Conservation (phyloP, 1,139 yeast species). For the Taphrina flavorubra region DNA sequence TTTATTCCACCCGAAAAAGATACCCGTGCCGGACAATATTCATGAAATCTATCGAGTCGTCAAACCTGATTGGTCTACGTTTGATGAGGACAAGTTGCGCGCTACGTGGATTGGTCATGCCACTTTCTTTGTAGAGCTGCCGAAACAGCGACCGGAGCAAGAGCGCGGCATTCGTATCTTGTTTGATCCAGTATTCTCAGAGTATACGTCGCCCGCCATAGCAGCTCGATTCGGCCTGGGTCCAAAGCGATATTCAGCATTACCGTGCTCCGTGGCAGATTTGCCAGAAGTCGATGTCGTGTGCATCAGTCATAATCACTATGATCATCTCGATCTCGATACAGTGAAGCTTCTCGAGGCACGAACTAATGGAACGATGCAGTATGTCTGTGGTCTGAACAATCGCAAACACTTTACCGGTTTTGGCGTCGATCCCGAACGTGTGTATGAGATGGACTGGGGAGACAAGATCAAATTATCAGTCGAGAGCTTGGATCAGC, state of each 20-base stretch:
- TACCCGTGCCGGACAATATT: conserved; percentile 31
- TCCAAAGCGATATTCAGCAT: conserved; percentile 75
- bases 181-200: conserved; percentile 44
- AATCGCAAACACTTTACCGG: conserved; percentile 58
- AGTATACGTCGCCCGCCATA: conserved; percentile 41
- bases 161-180: conserved; percentile 42
- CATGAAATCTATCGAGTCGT: conserved; percentile 31
- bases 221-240: conserved; percentile 62
- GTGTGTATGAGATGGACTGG: conserved; percentile 78
- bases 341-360: conserved; percentile 40
- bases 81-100: conserved; percentile 19
- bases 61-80: conserved; percentile 22
- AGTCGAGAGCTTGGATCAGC: conserved; percentile 18
- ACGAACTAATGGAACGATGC: conserved; percentile 33
- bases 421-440: conserved; percentile 55
- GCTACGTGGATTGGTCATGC: conserved; percentile 47
- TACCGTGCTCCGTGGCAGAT: conserved; percentile 69
- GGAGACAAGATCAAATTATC: conserved; percentile 66
- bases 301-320: conserved; percentile 84
- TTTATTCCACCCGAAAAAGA: conserved; percentile 24
- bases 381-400: conserved; percentile 75
- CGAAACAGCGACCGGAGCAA: conserved; percentile 9
- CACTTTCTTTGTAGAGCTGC: conserved; percentile 44
- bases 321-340: conserved; percentile 45
- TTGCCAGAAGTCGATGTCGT: conserved; percentile 72